These are phyloP conservation scores for Arthrinium puccinioides DNA, from an alignment of 2,329 filamentous ascomycete genomes.

Conservation along the genomic window DNA sequence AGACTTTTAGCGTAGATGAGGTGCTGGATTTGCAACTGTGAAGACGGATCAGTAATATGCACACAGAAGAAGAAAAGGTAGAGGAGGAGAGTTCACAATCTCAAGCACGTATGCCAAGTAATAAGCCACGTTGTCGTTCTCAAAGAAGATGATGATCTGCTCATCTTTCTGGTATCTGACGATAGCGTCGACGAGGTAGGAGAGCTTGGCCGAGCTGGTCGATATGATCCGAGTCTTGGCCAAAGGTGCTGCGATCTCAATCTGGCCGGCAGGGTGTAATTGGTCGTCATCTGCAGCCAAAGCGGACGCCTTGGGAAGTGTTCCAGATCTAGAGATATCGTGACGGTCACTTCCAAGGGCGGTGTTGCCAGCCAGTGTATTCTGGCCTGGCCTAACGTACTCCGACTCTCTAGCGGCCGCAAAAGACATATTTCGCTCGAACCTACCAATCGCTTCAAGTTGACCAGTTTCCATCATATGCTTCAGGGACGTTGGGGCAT, in stretches of 20 bases:
- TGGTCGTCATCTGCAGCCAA: constrained; percentile 1
- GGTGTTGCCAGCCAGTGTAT: background rate
- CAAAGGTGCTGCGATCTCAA: constrained; percentile 42
- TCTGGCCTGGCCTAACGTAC: too few species aligned
- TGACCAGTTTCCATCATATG: constrained; percentile 39
- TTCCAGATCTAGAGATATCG: constrained; percentile 3
- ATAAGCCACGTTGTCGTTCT: constrained; percentile 77
- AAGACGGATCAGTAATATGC: background rate
- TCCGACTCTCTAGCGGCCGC: constrained; percentile 11
- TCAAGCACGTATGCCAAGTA: constrained; percentile 82
- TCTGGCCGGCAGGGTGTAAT: constrained; percentile 24
- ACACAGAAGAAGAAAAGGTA: background rate
- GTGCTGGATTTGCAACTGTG: constrained; percentile 48
- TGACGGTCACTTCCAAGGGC: constrained; percentile 1
- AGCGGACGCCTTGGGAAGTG: background rate
- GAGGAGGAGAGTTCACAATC: constrained; percentile 36
- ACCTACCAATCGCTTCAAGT: constrained; percentile 29
- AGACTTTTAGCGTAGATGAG: constrained; percentile 60
- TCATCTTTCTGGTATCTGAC: constrained; percentile 60
- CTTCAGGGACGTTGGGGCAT: constrained; percentile 36
- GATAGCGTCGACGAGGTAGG: constrained; percentile 73
- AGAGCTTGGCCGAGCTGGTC: constrained; percentile 80
- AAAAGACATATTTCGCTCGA: constrained; percentile 21
- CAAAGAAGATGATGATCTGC: constrained; percentile 91
- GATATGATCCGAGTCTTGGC: constrained; percentile 59